Percentiles rank a stretch among this genome's conserved stretches.
Conservation (phyloP, 1,284 basidiomycete genomes). For the Heimioporus retisporus region DNA sequence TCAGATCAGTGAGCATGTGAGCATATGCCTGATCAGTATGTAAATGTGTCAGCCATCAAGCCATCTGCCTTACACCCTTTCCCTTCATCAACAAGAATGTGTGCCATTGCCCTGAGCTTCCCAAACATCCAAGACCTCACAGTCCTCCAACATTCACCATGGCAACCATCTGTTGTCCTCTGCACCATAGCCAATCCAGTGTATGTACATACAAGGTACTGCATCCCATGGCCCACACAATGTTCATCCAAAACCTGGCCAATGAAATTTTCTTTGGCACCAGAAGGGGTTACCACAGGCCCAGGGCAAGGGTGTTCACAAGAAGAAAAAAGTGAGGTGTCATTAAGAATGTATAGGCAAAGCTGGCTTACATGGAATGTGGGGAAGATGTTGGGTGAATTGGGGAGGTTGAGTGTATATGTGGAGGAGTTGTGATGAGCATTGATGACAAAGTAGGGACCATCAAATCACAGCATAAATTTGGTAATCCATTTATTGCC, state of each 20-base stretch:
- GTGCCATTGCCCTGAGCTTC: background rate
- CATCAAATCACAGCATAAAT: too few relatives aligned
- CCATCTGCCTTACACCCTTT: too few relatives aligned
- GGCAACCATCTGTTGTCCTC: background rate
- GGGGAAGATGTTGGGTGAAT: too few relatives aligned
- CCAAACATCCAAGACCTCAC: background rate
- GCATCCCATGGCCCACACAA: background rate
- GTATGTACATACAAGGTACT: background rate
- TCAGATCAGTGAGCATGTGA: too few relatives aligned
- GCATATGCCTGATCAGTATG: too few relatives aligned
- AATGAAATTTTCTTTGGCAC: background rate
- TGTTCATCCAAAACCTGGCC: background rate
- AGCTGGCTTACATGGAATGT: too few relatives aligned
- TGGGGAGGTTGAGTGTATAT: too few relatives aligned
- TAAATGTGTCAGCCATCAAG: too few relatives aligned
- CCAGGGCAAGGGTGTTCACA: background rate
- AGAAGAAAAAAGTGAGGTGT: background rate
- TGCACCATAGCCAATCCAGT: background rate
- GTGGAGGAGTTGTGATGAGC: too few relatives aligned
- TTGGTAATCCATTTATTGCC: too few relatives aligned
- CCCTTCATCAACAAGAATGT: too few relatives aligned
- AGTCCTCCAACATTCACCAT: background rate
- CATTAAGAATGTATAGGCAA: background rate
- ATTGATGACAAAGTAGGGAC: too few relatives aligned
- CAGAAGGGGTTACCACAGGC: background rate